A percentile compares a stretch with the other conserved stretches of the same genome.
Conservation (phyloP, 768 basidiomycete species). For the Tylopilus cervinicoccineus region DNA sequence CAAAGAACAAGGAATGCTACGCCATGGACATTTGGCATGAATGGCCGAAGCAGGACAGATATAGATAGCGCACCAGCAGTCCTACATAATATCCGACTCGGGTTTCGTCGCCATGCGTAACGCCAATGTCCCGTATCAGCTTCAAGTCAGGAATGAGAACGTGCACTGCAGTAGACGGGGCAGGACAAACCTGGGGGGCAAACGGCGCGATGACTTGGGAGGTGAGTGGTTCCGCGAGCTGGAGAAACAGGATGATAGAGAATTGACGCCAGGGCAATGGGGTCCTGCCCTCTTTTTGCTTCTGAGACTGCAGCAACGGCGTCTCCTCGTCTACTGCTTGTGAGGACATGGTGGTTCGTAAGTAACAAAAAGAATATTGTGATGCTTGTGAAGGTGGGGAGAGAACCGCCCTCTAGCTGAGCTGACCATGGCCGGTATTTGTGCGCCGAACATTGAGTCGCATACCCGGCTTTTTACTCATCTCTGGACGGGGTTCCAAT, state of each 20-base stretch:
- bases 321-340: conserved; percentile 55
- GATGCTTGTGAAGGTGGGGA: too few relatives aligned
- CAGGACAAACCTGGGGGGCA: conserved; percentile 55
- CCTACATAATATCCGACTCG: conserved; percentile 77
- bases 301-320: conserved; percentile 43
- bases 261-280: conserved; percentile 72
- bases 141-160: conserved; percentile 24
- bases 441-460: too few relatives aligned
- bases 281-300: conserved; percentile 40
- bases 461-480: too few relatives aligned
- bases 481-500: too few relatives aligned
- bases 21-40: conserved; percentile 7
- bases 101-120: conserved; percentile 67
- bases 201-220: conserved; percentile 76
- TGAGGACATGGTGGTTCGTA: conserved; percentile 23
- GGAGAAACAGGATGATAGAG: conserved; percentile 63
- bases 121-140: conserved; percentile 64
- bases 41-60: background rate
- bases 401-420: too few relatives aligned
- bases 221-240: conserved; percentile 75
- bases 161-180: background rate
- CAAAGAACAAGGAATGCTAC: conserved; percentile 74
- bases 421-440: too few relatives aligned
- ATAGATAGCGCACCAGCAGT: conserved; percentile 48
- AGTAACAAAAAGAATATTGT: too few relatives aligned